Evolutionary conservation across 2,329 filamentous ascomycete species (phyloP), one percentile per base, ranked within the genome.

Genomic region (Scedosporium aurantiacum): DNA sequence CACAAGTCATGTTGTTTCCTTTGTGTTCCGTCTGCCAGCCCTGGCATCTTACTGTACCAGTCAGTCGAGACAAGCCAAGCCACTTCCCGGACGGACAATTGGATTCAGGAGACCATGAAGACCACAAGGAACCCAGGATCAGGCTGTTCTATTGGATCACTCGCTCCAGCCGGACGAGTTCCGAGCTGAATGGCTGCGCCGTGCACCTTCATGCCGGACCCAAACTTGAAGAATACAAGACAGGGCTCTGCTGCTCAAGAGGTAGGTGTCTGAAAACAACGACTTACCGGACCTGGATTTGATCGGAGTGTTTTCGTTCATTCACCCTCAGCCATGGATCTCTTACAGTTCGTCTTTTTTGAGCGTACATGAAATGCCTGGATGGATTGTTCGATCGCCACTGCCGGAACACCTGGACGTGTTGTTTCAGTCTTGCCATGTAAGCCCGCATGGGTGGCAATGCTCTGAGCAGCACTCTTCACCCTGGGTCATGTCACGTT

Each of bases 1-100:
- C 32, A 54, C 14, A 50, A 58, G 57, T 59, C 41, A 43, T 62
- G 60, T 68, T 21, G 7, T 60, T 50, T 32, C 14, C 37, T 28
- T 50, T 52, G 18, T 54, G 18, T 18, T 47, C n/a, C n/a, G 8
- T 27, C 18, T 27, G 50, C 50, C 50, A 54, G 23, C 50, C 50
- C 50, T 54, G 50, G 50, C 50, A 54, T 54, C 50, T 54, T 54
- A 54, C 50, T 54, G 50, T 54, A 54, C 23, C 50, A 54, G 50
- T 54, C 50, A 54, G 50, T 54, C 50, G 2, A 52, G 47, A 18
- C 47, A 28, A 27, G 21, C 50, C 43, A 47, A 47, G 16, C 21
- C 21, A 23, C 23, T 23, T 37, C 32, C 32, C 32, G 32, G 32
- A 37, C 32, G 32, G 32, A 37, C 6, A 37, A 37, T 37, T 23